Conservation (phyloP, 2,329 filamentous ascomycete genomes). For the Neofusicoccum sp. region DNA sequence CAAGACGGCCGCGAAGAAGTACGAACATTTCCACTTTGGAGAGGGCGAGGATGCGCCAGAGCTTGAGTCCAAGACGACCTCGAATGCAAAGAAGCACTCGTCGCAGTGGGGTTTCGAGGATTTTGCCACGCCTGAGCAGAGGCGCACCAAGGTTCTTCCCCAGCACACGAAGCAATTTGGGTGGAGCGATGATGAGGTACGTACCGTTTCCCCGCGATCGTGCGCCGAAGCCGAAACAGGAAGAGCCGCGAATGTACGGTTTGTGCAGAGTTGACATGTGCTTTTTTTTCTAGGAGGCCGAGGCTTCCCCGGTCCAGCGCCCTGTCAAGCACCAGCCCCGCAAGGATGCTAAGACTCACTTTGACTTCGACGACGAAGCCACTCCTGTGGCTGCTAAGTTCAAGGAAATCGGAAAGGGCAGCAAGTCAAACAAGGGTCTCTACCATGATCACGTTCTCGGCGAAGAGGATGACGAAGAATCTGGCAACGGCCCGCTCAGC, state of each 20-base stretch:
- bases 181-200: slow-evolving; percentile 71
- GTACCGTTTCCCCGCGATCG: slow-evolving; percentile 23
- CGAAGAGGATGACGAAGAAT: slow-evolving; percentile 51
- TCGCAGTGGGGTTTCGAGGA: slow-evolving; percentile 88
- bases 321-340: slow-evolving; percentile 68
- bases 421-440: slow-evolving; percentile 68
- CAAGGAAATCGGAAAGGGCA: slow-evolving; percentile 43
- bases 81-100: slow-evolving; percentile 58
- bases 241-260: background rate
- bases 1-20: slow-evolving; percentile 76
- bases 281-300: slow-evolving; percentile 24
- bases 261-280: background rate
- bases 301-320: slow-evolving; percentile 61
- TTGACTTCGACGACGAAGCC: slow-evolving; percentile 78
- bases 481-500: slow-evolving; percentile 52
- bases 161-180: slow-evolving; percentile 75
- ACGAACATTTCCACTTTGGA: slow-evolving; percentile 81
- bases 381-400: slow-evolving; percentile 56
- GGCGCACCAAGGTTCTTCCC: slow-evolving; percentile 62
- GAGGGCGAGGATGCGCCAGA: slow-evolving; percentile 56
- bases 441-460: slow-evolving; percentile 77
- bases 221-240: background rate
- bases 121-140: slow-evolving; percentile 81
- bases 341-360: slow-evolving; percentile 79
- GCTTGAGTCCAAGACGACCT: slow-evolving; percentile 28